A percentile compares a stretch with the other conserved stretches of the same genome.
phyloP scores from a whole-genome alignment of 768 basidiomycete species.

The Suillus brevipes region DNA sequence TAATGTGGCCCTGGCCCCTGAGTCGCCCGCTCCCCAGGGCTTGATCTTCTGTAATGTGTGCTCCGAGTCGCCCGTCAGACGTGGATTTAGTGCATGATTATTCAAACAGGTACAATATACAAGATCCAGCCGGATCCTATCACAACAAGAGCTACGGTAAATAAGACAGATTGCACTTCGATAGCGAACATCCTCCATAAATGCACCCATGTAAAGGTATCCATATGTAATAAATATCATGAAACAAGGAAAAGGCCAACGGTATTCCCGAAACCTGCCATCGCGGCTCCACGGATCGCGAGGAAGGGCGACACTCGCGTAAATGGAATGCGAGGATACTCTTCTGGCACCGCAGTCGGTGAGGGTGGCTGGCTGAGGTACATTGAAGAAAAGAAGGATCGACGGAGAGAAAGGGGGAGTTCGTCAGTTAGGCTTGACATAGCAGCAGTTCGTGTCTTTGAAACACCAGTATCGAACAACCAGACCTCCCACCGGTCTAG shows the following conservation, averaged over 20 bases:
- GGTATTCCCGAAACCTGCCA: conserved; percentile 82
- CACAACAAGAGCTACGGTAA: conserved; percentile 1
- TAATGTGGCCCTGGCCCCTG: too few relatives aligned
- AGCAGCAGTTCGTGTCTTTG: conserved; percentile 49
- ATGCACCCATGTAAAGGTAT: not conserved
- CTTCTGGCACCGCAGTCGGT: conserved; percentile 9
- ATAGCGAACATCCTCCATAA: not conserved
- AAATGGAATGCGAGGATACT: conserved; percentile 68
- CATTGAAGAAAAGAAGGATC: conserved; percentile 10
- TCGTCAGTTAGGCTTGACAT: conserved; percentile 46
- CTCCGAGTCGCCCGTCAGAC: not conserved
- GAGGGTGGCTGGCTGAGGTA: conserved; percentile 6
- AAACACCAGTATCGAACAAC: conserved; percentile 63
- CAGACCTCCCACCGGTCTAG: conserved; percentile 85
- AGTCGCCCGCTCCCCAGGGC: too few relatives aligned
- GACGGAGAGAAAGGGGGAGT: conserved; percentile 21
- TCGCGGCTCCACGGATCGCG: conserved; percentile 46
- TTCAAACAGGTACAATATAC: conserved; percentile 10
- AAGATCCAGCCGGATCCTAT: conserved; percentile 3
- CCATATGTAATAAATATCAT: conserved; percentile 6
- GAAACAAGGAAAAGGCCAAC: conserved; percentile 50
- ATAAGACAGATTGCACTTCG: conserved; percentile 1
- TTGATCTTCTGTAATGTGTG: too few relatives aligned
- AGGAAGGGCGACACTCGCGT: conserved; percentile 70
- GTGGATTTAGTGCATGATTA: conserved; percentile 3